Evolutionary conservation across 2,329 filamentous ascomycete species (phyloP), one percentile per base, ranked within the genome.

Genomic region (Lachnellula willkommii): DNA sequence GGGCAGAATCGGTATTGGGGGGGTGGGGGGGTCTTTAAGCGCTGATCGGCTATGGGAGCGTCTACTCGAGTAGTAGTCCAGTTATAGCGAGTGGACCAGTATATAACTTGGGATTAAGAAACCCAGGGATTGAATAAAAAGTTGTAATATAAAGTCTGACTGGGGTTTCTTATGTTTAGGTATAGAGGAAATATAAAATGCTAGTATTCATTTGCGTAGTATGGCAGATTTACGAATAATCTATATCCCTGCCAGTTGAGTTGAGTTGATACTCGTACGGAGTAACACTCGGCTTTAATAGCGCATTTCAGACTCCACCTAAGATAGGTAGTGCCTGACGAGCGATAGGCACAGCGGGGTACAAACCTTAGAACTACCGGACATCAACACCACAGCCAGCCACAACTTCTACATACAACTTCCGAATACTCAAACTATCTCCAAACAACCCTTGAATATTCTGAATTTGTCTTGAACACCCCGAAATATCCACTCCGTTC

Each of bases 401-500:
- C 9, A 26, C 26, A 32, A 2, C 28, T 6, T 26, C 26, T 53
- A 45, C 49, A 52, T 50, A 58, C 55, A 55, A 55, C 55, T 39
- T 53, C 36, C 26, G 22, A 53, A 49, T 40, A 42, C 37, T 42
- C 49, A 51, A 51, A 17, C 5, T 17, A 45, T 12, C 11, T 28
- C 22, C 24, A 26, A 14, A 28, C 14, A 11, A 8, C 4, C n/a
- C 42, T 26, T 12, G 15, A 4, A 12, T 24, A 20, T 47, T 4
- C 24, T 14, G 17, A 57, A 45, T 46, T 62, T 63, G 60, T 61
- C 58, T 60, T 60, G 47, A 63, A 42, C 32, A 39, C 12, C 12
- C 45, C 22, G 1, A 26, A 26, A 3, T 24, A 11, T 11, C 12
- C 7, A 28, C 14, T 28, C 12, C 45, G 4, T n/a, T 6, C 24